A percentile compares a stretch with the other conserved stretches of the same genome.
Conservation (phyloP, 306 rosid genomes). For the Medicago truncatula region DNA sequence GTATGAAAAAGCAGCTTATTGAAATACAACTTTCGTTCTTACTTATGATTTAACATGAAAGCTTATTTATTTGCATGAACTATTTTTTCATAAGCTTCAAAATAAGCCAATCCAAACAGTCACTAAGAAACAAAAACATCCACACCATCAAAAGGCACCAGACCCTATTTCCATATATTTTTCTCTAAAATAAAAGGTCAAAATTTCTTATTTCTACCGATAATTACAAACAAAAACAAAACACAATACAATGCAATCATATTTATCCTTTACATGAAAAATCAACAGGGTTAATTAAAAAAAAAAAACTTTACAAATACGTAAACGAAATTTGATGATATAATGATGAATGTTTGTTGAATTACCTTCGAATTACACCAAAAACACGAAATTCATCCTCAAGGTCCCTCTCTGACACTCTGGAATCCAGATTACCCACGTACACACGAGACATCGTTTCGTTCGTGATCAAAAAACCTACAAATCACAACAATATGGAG, state of each 20-base stretch:
- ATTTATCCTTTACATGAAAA: too few species aligned
- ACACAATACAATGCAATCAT: too few species aligned
- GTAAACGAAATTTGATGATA: not conserved
- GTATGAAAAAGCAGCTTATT: too few species aligned
- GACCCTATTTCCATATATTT: not conserved
- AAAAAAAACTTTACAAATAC: not conserved
- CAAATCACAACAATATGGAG: not conserved
- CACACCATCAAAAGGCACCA: not conserved
- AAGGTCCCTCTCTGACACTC: slow-evolving; percentile 93
- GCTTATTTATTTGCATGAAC: too few species aligned
- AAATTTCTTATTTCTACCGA: not conserved
- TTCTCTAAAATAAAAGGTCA: not conserved
- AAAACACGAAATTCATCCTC: slow-evolving; percentile 94
- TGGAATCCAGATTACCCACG: slow-evolving; percentile 88
- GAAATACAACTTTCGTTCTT: too few species aligned
- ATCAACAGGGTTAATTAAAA: not conserved
- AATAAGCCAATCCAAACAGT: too few species aligned
- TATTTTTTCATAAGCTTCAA: too few species aligned
- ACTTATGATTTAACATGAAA: too few species aligned
- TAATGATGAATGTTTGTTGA: not conserved
- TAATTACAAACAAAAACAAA: not conserved
- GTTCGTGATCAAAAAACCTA: slow-evolving; percentile 42
- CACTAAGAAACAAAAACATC: not conserved
- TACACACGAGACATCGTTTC: slow-evolving; percentile 90
- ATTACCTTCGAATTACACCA: slow-evolving; percentile 93